Conservation (phyloP, 768 basidiomycete genomes). For the Russula sp. region DNA sequence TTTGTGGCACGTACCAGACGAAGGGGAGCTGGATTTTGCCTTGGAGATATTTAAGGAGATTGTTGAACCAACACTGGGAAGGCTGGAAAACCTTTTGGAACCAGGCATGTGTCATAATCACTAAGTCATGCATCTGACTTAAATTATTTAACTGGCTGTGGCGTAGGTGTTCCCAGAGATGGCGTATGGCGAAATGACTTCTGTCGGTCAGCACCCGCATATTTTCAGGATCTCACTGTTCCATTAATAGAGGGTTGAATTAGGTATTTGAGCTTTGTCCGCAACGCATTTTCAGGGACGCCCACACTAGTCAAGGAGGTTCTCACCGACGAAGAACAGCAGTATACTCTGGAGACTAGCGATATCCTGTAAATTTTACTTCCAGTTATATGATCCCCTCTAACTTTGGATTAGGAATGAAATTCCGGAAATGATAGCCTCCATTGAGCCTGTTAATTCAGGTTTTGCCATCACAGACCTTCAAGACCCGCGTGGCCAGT, state of each 20-base stretch:
- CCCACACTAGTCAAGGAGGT: constrained; percentile 55
- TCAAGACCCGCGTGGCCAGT: constrained; percentile 41
- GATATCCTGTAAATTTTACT: constrained; percentile 55
- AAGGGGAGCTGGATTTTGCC: constrained; percentile 67
- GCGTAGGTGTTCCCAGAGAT: constrained; percentile 41
- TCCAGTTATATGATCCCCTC: background rate
- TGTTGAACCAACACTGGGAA: constrained; percentile 52
- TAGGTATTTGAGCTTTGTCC: constrained; percentile 64
- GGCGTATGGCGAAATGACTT: constrained; percentile 79
- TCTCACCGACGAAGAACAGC: constrained; percentile 43
- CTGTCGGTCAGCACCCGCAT: constrained; percentile 50
- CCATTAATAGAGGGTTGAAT: background rate
- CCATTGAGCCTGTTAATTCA: constrained; percentile 50
- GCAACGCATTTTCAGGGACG: constrained; percentile 68
- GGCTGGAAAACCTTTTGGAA: constrained; percentile 50
- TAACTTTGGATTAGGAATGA: constrained; percentile 43
- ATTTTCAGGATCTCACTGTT: background rate
- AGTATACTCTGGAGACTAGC: constrained; percentile 39
- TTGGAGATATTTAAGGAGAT: constrained; percentile 60
- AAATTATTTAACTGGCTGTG: background rate
- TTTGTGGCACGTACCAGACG: constrained; percentile 70
- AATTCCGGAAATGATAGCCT: constrained; percentile 70
- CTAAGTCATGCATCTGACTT: constrained; percentile 1
- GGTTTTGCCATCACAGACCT: constrained; percentile 64
- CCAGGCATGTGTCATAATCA: constrained; percentile 34